Percentiles rank a stretch among this genome's conserved stretches.
These are phyloP conservation scores for Falciphora oryzae DNA, from an alignment of 2,329 filamentous ascomycete genomes.

Conservation along the genomic window DNA sequence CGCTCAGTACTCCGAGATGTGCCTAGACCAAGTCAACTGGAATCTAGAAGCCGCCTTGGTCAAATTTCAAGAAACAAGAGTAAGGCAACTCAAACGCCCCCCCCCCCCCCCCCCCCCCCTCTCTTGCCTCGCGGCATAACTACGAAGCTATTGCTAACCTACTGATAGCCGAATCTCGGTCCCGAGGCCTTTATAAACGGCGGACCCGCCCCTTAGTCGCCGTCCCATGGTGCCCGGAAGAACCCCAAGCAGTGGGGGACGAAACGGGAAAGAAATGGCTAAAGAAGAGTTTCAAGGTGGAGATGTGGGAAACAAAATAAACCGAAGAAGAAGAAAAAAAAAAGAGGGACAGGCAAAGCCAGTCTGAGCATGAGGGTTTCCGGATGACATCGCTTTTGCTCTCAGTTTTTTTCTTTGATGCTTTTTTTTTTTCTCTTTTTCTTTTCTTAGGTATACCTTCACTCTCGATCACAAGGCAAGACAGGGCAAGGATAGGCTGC, in stretches of 20 bases:
- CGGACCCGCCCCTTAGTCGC: background rate
- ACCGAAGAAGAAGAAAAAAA: background rate
- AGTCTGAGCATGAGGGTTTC: background rate
- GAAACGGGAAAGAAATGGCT: background rate
- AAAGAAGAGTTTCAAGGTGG: background rate
- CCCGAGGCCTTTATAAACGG: constrained; percentile 12
- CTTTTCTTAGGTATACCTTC: background rate
- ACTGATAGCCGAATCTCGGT: constrained; percentile 10
- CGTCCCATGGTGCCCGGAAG: background rate
- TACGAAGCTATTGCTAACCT: constrained; percentile 10
- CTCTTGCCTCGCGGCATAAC: background rate
- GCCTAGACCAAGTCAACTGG: constrained; percentile 74
- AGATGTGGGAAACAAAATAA: background rate
- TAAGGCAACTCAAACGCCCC: constrained; percentile 31
- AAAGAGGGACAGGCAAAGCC: background rate
- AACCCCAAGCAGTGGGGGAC: background rate
- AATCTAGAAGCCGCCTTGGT: constrained; percentile 68
- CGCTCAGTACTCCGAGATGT: constrained; percentile 71
- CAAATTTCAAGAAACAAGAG: constrained; percentile 72
- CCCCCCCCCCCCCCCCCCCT: background rate
- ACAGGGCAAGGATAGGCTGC: background rate
- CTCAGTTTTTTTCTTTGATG: background rate
- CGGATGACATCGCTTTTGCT: background rate
- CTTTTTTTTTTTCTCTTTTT: background rate
- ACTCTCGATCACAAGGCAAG: background rate